phyloP scores from a whole-genome alignment of 2,329 filamentous ascomycete species.

The Penicillium nordicum region DNA sequence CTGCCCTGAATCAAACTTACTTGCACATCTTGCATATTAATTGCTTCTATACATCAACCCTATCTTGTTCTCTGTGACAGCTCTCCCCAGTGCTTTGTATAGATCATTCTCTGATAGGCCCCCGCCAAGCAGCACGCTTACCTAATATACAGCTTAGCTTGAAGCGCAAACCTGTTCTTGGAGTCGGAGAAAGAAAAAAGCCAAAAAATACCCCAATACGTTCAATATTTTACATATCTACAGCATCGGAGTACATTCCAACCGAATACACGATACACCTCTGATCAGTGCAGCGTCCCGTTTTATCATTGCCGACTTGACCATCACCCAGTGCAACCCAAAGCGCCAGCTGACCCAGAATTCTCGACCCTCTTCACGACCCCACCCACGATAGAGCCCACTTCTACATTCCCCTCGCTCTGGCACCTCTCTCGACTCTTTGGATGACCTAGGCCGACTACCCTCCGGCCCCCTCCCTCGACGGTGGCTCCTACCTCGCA shows the following conservation, averaged over 20 bases:
- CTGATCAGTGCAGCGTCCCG: conserved; percentile 7
- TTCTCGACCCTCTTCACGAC: neutral
- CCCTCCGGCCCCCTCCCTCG: conserved; percentile 10
- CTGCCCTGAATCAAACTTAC: neutral
- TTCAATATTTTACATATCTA: neutral
- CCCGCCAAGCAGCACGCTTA: conserved; percentile 2
- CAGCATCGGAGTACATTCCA: conserved; percentile 10
- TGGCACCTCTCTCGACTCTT: conserved; percentile 7
- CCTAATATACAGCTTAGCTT: conserved; percentile 13
- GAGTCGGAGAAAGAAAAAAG: conserved; percentile 6
- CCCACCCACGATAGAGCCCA: neutral
- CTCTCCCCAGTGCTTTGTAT: conserved; percentile 9
- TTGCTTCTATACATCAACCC: neutral
- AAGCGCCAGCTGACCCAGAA: neutral
- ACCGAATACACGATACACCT: neutral
- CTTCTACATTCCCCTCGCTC: conserved; percentile 14
- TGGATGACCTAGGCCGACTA: conserved; percentile 16
- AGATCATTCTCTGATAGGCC: conserved; percentile 9
- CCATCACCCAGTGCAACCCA: conserved; percentile 20
- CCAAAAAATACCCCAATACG: neutral
- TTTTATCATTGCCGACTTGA: conserved; percentile 13
- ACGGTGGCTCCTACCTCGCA: conserved; percentile 23
- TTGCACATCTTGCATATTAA: neutral
- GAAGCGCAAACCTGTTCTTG: conserved; percentile 16
- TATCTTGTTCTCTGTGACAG: neutral